Conservation (phyloP, 2,329 filamentous ascomycete genomes). For the Magnaporthiopsis incrustans region DNA sequence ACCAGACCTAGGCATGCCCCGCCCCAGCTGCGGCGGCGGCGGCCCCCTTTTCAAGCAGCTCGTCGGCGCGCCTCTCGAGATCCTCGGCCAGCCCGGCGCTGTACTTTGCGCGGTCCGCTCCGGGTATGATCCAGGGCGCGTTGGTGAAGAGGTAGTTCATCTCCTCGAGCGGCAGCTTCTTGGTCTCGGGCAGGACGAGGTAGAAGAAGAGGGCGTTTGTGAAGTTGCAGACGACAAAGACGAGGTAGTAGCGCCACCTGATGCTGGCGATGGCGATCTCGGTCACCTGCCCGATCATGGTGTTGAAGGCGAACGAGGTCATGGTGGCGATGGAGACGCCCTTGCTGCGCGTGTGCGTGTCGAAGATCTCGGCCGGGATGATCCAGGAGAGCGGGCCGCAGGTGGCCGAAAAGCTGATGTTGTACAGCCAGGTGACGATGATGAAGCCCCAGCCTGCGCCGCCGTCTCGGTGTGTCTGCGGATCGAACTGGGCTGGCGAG, state of each 20-base stretch:
- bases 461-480: conserved; percentile 40
- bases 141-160: conserved; percentile 57
- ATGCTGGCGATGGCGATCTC: conserved; percentile 40
- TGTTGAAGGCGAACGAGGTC: conserved; percentile 67
- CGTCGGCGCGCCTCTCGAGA: conserved; percentile 47
- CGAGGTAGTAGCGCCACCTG: conserved; percentile 39
- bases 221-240: conserved; percentile 55
- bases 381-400: conserved; percentile 55
- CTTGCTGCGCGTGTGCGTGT: conserved; percentile 66
- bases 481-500: conserved; percentile 45
- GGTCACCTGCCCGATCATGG: conserved; percentile 64
- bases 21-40: background rate
- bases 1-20: conserved; percentile 1
- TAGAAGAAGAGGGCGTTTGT: conserved; percentile 40
- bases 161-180: conserved; percentile 53
- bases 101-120: conserved; percentile 43
- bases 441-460: conserved; percentile 67
- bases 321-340: conserved; percentile 69
- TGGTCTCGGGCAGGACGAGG: conserved; percentile 55
- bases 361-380: conserved; percentile 66
- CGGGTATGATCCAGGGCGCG: conserved; percentile 52
- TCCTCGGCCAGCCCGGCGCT: conserved; percentile 35
- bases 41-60: conserved; percentile 43
- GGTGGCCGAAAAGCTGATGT: conserved; percentile 65
- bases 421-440: conserved; percentile 69